phyloP scores from a whole-genome alignment of 2,329 filamentous ascomycete species.

The Xenoacremonium recifei region DNA sequence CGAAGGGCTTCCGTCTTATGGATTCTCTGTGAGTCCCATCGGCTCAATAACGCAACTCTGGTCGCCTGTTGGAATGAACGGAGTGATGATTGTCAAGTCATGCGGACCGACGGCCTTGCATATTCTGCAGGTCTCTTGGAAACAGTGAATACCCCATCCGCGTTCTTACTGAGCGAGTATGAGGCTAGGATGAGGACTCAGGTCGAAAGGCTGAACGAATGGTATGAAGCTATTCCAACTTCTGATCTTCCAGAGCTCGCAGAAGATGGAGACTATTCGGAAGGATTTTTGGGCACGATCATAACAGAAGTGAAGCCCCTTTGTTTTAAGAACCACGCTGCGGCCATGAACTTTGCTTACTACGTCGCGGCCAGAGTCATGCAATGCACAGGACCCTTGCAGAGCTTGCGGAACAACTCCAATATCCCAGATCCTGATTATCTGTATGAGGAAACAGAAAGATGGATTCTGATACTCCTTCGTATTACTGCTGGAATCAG shows the following conservation, averaged over 20 bases:
- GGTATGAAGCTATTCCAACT: conserved; percentile 2
- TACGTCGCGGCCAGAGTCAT: conserved; percentile 8
- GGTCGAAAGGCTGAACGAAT: conserved; percentile 1
- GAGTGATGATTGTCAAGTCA: no score
- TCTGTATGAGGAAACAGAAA: not conserved
- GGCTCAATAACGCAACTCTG: conserved; percentile 2
- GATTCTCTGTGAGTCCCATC: conserved; percentile 10
- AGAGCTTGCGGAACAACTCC: not conserved
- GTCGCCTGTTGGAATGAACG: conserved; percentile 1
- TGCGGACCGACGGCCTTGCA: no score
- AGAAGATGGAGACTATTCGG: not conserved
- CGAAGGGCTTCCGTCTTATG: conserved; percentile 1
- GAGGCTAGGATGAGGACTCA: not conserved
- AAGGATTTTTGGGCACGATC: no score
- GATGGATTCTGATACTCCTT: conserved; percentile 19
- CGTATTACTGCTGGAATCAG: conserved; percentile 18
- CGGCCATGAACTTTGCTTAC: conserved; percentile 14
- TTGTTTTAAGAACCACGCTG: conserved; percentile 4
- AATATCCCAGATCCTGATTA: not conserved
- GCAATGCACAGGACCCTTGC: not conserved
- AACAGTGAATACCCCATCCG: no score
- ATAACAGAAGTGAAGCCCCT: no score
- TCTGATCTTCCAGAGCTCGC: conserved; percentile 3
- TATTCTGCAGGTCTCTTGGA: no score
- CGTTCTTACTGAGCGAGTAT: not conserved